These are phyloP conservation scores for Brassica incana DNA, from an alignment of 345 rosid species.

Conservation along the genomic window DNA sequence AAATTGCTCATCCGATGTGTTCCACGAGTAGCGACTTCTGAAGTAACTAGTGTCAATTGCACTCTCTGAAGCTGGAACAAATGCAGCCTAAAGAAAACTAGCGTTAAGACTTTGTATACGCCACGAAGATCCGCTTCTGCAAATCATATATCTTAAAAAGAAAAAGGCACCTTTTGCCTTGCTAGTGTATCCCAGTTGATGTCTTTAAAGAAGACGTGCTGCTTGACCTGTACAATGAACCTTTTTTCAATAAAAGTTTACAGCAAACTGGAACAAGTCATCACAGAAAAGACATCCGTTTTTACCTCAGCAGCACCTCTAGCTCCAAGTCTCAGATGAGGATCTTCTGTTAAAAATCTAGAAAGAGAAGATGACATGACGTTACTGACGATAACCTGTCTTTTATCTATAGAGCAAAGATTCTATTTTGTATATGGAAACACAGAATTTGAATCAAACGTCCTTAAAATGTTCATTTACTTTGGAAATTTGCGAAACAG, in stretches of 20 bases:
- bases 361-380: slow-evolving; percentile 29
- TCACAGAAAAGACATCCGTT: slow-evolving; percentile 20
- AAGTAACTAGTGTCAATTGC: slow-evolving; percentile 96
- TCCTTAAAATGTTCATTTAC: slow-evolving; percentile 4
- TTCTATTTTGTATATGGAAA: slow-evolving; percentile 1
- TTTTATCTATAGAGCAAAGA: neutral
- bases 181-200: slow-evolving; percentile 98
- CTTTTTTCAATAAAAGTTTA: neutral
- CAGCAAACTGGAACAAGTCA: slow-evolving; percentile 9
- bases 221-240: slow-evolving; percentile 70
- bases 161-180: slow-evolving; percentile 74
- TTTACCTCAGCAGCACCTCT: slow-evolving; percentile 92
- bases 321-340: slow-evolving; percentile 95
- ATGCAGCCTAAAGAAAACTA: slow-evolving; percentile 70
- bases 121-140: neutral
- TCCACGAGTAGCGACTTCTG: slow-evolving; percentile 95
- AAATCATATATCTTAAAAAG: slow-evolving; percentile 9
- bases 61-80: slow-evolving; percentile 93
- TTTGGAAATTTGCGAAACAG: neutral
- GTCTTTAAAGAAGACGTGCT: slow-evolving; percentile 87
- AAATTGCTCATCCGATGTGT: slow-evolving; percentile 62
- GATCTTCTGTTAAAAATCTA: slow-evolving; percentile 97
- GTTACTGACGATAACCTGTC: slow-evolving; percentile 2
- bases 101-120: slow-evolving; percentile 15
- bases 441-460: neutral